Evolutionary conservation across 176 grass and related monocot genomes (phyloP).

Genomic region (Oryza glumipatula): DNA sequence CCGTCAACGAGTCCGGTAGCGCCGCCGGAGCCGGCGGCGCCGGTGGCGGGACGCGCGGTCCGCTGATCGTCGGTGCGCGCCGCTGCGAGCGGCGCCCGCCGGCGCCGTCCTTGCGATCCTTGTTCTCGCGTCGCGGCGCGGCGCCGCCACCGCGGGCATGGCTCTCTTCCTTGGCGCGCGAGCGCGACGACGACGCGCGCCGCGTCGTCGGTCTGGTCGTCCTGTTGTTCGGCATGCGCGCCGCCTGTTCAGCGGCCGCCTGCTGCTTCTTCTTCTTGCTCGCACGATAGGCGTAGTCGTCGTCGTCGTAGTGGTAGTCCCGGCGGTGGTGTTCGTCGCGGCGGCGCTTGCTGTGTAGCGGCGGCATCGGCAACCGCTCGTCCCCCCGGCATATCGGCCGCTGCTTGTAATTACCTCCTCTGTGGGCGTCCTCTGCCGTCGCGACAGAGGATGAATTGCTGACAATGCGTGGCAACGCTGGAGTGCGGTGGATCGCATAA

Average conservation of each 20-base stretch:
- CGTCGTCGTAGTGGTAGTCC: no score
- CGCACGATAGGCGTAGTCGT: not conserved
- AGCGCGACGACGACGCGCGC: not conserved
- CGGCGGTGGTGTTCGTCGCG: not conserved
- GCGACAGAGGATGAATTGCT: not conserved
- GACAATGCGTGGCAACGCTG: not conserved
- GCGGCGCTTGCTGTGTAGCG: not conserved
- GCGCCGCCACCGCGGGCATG: not conserved
- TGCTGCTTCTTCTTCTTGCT: not conserved
- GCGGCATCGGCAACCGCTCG: not conserved
- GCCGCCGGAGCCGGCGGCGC: not conserved
- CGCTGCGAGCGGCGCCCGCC: not conserved
- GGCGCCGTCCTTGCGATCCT: not conserved
- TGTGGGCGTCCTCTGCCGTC: not conserved
- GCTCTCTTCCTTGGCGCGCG: not conserved
- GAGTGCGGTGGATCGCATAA: not conserved
- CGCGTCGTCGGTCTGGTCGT: not conserved
- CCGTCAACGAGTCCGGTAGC: not conserved
- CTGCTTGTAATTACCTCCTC: not conserved
- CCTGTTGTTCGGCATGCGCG: not conserved
- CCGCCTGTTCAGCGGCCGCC: not conserved
- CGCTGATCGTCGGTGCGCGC: not conserved
- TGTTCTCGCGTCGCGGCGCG: not conserved
- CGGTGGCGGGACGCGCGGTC: not conserved
- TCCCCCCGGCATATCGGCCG: not conserved